Base-by-base conservation (phyloP, 148 eudicot species). In the Rheum nobile region DNA sequence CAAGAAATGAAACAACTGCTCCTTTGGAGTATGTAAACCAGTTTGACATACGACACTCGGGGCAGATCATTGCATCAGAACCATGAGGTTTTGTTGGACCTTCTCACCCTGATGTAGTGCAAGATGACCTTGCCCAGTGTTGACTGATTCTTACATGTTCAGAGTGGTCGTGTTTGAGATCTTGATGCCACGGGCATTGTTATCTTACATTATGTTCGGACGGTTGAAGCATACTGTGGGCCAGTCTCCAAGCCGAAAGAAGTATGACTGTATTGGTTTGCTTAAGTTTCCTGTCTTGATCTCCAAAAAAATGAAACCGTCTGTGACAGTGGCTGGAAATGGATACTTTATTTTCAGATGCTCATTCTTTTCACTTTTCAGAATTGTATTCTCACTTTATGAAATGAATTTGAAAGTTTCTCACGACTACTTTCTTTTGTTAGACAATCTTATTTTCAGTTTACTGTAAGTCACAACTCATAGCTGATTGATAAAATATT, bases 1-100 rank as follows among this genome's bases (percentile, higher is more conserved):
- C 77, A 0, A 88, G 92, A 82, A 89, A 91, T 37, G 97, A 93
- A 78, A 80, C 92, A 0, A 71, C 67, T 41, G 78, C 76, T 17
- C 98, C 97, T 71, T 77, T 91, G 77, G 83, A 83, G 75, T 79
- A 75, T 72, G 88, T 87, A 22, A 83, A 90, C 79, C 85, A 82
- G 83, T 85, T 84, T 77, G 88, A 89, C 75, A 84, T 86, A 76
- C 86, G 88, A 38, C 92, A 81, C 71, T 71, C 82, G 21, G 72
- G 75, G 29, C 79, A 39, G 67, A 78, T 76, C 24, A 83, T 41
- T 38, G 81, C 74, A 74, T 77, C 76, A 21, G 80, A 78, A 50
- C 84, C 72, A 22, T 85, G 81, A 83, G 71, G 39, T 24, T 29
- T 44, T 26, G 19, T 0, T 11, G 8, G 11, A 42, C 41, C 57